These are phyloP conservation scores for Trichophyton mentagrophytes DNA, from an alignment of 2,329 filamentous ascomycete genomes.

Conservation along the genomic window DNA sequence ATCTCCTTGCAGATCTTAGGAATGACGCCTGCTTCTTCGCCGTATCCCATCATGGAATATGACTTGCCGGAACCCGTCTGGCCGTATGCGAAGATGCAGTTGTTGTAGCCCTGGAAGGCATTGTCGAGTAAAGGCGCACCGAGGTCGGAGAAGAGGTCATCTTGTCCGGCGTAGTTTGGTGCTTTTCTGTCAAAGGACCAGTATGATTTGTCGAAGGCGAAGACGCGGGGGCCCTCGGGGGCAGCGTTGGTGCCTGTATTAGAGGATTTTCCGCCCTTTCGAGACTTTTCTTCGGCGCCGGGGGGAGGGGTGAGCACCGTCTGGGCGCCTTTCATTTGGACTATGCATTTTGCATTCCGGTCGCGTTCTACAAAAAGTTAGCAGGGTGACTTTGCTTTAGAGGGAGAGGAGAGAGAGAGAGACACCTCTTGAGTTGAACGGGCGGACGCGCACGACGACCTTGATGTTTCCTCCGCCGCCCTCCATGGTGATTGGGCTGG, in stretches of 20 bases:
- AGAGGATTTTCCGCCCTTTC: constrained; percentile 30
- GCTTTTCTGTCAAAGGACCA: constrained; percentile 89
- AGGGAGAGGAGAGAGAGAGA: neutral
- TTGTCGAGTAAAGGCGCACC: constrained; percentile 89
- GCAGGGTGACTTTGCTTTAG: too few relatives aligned
- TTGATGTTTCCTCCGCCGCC: constrained; percentile 93
- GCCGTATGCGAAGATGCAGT: constrained; percentile 98
- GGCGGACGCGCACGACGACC: constrained; percentile 92
- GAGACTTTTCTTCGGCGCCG: constrained; percentile 37
- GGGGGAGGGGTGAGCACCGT: constrained; percentile 69
- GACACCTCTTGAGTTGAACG: constrained; percentile 87
- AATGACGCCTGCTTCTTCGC: constrained; percentile 88
- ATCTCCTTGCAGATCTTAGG: constrained; percentile 95
- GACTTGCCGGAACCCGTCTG: constrained; percentile 98
- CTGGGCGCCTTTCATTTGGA: constrained; percentile 89
- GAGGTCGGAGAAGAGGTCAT: constrained; percentile 75
- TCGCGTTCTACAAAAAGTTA: constrained; percentile 57
- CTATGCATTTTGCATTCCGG: constrained; percentile 86
- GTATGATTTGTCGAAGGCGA: constrained; percentile 94
- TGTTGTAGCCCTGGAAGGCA: constrained; percentile 97
- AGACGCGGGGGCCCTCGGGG: constrained; percentile 62
- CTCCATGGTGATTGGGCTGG: neutral
- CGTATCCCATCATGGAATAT: constrained; percentile 99
- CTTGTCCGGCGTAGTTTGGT: constrained; percentile 75
- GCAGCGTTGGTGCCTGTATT: constrained; percentile 24